phyloP scores from a whole-genome alignment of 768 basidiomycete genomes.

The Mrakia frigida region DNA sequence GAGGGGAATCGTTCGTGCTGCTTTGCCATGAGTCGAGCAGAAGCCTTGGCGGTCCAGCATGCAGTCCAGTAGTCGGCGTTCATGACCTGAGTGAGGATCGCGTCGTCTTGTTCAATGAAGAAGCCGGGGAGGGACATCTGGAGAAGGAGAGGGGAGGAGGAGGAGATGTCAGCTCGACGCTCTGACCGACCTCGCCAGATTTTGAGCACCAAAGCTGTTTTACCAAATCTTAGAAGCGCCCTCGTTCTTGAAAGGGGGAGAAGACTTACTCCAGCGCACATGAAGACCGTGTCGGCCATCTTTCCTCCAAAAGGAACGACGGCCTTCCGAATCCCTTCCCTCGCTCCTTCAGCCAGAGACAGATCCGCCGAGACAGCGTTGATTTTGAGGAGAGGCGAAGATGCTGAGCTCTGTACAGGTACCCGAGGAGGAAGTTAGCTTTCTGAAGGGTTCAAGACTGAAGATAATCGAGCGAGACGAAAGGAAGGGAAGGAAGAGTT shows the following conservation, averaged over 20 bases:
- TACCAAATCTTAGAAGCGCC: too few species aligned
- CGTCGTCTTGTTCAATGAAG: conserved; percentile 64
- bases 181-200: too few species aligned
- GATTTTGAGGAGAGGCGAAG: conserved; percentile 52
- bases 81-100: conserved; percentile 58
- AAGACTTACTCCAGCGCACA: conserved; percentile 63
- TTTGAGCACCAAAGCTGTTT: too few species aligned
- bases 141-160: background rate
- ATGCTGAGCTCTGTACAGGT: conserved; percentile 19
- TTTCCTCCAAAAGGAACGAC: conserved; percentile 54
- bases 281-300: conserved; percentile 69
- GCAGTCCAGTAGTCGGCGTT: conserved; percentile 56
- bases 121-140: conserved; percentile 56
- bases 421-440: background rate
- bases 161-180: background rate
- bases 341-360: conserved; percentile 52
- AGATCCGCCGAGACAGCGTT: conserved; percentile 64
- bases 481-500: background rate
- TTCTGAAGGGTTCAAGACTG: background rate
- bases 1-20: conserved; percentile 36
- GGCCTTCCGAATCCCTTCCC: conserved; percentile 60
- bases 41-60: conserved; percentile 54
- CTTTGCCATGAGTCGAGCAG: conserved; percentile 35
- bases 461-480: background rate
- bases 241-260: too few species aligned